Percentiles rank a stretch among this genome's conserved stretches.
Conservation (phyloP, 306 rosid genomes). For the Abrus precatorius region DNA sequence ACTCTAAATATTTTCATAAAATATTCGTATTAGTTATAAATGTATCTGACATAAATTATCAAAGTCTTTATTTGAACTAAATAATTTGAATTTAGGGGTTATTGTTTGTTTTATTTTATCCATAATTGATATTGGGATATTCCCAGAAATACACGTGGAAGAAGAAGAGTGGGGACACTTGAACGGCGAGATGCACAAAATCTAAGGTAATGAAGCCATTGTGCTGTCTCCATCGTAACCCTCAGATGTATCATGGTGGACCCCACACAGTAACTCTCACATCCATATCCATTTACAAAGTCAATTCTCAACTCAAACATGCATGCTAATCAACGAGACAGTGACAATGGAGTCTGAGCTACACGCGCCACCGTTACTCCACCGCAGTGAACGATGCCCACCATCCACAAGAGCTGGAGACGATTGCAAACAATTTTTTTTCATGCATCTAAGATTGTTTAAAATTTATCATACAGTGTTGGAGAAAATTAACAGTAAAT, state of each 20-base stretch:
- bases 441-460: no score
- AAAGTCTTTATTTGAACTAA: no score
- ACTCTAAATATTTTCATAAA: no score
- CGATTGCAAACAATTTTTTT: no score
- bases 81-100: no score
- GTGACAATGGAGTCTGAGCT: not conserved
- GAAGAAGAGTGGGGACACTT: not conserved
- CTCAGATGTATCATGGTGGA: not conserved
- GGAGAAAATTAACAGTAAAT: no score
- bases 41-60: no score
- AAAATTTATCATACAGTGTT: no score
- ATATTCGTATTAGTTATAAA: no score
- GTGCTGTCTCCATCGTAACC: constrained; percentile 4
- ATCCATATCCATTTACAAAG: constrained; percentile 12
- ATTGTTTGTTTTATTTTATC: not conserved
- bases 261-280: constrained; percentile 5
- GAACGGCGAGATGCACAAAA: constrained; percentile 32
- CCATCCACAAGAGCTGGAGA: not conserved
- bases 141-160: constrained; percentile 44
- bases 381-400: not conserved
- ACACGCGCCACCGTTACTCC: not conserved
- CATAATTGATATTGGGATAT: not conserved
- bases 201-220: constrained; percentile 13
- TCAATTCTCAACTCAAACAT: constrained; percentile 40
- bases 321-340: not conserved